A percentile compares a stretch with the other conserved stretches of the same genome.
Conservation (phyloP, 345 rosid genomes). For the Bretschneidera sinensis region DNA sequence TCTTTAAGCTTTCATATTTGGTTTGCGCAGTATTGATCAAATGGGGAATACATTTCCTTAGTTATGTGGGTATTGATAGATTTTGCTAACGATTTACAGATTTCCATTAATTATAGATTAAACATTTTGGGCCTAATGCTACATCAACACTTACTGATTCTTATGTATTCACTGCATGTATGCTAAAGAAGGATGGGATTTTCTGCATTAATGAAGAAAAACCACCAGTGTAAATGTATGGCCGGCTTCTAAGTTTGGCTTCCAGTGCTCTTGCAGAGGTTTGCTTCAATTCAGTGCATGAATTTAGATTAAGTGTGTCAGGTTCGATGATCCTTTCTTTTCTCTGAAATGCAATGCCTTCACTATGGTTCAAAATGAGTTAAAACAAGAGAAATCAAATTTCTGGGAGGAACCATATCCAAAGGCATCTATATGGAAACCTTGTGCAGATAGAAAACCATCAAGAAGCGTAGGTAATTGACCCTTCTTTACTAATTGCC, state of each 20-base stretch:
- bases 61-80: too few species aligned
- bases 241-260: constrained; percentile 63
- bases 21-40: too few species aligned
- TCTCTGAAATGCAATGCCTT: constrained; percentile 5
- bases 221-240: constrained; percentile 59
- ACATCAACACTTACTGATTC: constrained; percentile 7
- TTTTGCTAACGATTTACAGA: not conserved
- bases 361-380: constrained; percentile 38
- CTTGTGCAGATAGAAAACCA: constrained; percentile 56
- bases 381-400: constrained; percentile 36
- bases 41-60: too few species aligned
- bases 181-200: constrained; percentile 29
- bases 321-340: not conserved
- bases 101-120: not conserved
- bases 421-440: constrained; percentile 68
- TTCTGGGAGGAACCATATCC: constrained; percentile 52
- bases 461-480: constrained; percentile 27
- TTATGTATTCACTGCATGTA: constrained; percentile 4
- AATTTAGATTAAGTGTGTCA: not conserved
- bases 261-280: constrained; percentile 70
- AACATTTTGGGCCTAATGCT: not conserved
- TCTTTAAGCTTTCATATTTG: not conserved
- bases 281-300: constrained; percentile 18
- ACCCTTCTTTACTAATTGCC: not conserved
- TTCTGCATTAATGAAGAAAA: constrained; percentile 24